Conservation (phyloP, 2,329 filamentous ascomycete species). For the Pyricularia sp. region DNA sequence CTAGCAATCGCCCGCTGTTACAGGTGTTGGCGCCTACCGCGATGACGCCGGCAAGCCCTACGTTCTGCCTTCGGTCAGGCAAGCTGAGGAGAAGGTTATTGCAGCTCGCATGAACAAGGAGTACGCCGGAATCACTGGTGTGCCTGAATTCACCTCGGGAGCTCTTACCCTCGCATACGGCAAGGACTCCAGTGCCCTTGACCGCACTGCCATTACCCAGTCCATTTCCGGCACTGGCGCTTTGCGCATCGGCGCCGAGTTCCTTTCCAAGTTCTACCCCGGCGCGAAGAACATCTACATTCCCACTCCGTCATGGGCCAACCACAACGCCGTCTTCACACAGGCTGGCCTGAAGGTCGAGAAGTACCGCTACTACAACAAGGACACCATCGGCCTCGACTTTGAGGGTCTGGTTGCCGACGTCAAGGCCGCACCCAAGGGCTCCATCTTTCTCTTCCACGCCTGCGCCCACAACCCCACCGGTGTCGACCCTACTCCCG, state of each 20-base stretch:
- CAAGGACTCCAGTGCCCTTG: conserved; percentile 64
- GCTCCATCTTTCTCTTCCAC: conserved; percentile 77
- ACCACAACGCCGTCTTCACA: conserved; percentile 94
- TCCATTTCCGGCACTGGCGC: conserved; percentile 97
- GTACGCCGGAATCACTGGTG: conserved; percentile 94
- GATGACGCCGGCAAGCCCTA: conserved; percentile 98
- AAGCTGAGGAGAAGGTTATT: conserved; percentile 82
- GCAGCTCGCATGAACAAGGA: conserved; percentile 81
- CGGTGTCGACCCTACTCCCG: conserved; percentile 5
- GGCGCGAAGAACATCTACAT: conserved; percentile 94
- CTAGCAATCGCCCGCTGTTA: background rate
- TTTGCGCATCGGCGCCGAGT: conserved; percentile 86
- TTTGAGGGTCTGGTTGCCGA: conserved; percentile 89
- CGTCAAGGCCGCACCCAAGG: conserved; percentile 78
- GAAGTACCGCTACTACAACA: conserved; percentile 99
- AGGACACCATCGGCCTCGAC: conserved; percentile 95
- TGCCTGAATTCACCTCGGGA: conserved; percentile 87
- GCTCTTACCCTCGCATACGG: conserved; percentile 90
- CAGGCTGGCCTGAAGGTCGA: conserved; percentile 85
- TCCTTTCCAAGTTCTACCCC: conserved; percentile 80
- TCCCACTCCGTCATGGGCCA: conserved; percentile 92
- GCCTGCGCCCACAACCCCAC: conserved; percentile 18
- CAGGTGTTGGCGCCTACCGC: conserved; percentile 93
- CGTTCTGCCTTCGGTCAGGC: conserved; percentile 85
- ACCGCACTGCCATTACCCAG: conserved; percentile 85